Conservation (phyloP, 140 eudicot genomes). For the Flaveria floridana region DNA sequence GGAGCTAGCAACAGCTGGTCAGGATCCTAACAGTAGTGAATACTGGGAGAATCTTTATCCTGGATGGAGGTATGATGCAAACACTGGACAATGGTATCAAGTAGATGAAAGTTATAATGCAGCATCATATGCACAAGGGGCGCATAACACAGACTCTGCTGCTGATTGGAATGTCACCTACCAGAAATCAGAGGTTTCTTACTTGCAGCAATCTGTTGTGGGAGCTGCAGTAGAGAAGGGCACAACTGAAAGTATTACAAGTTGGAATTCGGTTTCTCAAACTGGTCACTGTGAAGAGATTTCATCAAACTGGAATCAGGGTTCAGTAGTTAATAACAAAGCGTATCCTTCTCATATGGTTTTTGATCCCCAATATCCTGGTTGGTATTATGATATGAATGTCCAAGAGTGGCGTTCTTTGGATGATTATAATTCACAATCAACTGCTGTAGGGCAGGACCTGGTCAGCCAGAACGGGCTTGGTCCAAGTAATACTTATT, state of each 20-base stretch:
- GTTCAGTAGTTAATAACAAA: conserved; percentile 40
- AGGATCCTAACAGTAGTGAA: conserved; percentile 52
- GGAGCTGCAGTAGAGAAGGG: conserved; percentile 61
- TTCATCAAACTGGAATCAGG: conserved; percentile 53
- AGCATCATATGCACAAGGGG: conserved; percentile 37
- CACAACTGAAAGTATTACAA: conserved; percentile 55
- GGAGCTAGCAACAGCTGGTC: conserved; percentile 40
- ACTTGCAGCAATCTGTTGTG: conserved; percentile 59
- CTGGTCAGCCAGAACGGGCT: conserved; percentile 49
- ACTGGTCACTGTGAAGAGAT: conserved; percentile 28
- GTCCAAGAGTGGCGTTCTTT: conserved; percentile 68
- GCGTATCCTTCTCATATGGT: conserved; percentile 80
- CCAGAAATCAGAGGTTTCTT: conserved; percentile 55
- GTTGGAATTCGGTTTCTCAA: conserved; percentile 56
- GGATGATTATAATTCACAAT: conserved; percentile 57
- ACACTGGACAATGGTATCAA: conserved; percentile 82
- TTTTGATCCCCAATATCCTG: conserved; percentile 92
- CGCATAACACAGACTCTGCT: conserved; percentile 30
- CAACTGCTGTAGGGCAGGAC: conserved; percentile 42
- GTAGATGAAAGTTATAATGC: conserved; percentile 54
- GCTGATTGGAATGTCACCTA: conserved; percentile 42
- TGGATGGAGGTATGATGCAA: conserved; percentile 79
- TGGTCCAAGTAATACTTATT: conserved; percentile 36
- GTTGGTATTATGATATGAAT: conserved; percentile 82
- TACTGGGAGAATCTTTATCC: conserved; percentile 84